phyloP scores from a whole-genome alignment of 2,329 filamentous ascomycete genomes.

The Parascedosporium putredinis region DNA sequence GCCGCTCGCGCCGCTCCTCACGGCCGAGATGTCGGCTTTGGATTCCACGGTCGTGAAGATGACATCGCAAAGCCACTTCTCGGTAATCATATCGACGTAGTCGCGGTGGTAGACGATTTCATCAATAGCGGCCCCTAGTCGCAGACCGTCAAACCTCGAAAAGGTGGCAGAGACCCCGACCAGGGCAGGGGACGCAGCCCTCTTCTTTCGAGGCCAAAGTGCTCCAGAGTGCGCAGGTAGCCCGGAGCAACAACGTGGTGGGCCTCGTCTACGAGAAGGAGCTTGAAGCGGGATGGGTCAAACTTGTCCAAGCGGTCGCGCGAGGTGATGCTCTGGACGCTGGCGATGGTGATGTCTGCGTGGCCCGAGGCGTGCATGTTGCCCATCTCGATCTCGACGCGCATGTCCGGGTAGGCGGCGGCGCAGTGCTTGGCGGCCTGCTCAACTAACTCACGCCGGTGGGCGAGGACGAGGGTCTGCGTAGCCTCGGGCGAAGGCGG shows the following conservation, averaged over 20 bases:
- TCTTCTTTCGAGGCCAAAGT: constrained; percentile 60
- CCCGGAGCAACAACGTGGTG: constrained; percentile 86
- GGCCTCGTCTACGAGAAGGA: constrained; percentile 89
- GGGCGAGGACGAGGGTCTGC: constrained; percentile 83
- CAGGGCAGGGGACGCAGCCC: constrained; percentile 44
- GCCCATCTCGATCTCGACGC: constrained; percentile 88
- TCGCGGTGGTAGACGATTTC: constrained; percentile 91
- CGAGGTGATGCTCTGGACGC: constrained; percentile 74
- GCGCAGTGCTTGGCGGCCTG: constrained; percentile 83
- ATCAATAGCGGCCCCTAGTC: constrained; percentile 75
- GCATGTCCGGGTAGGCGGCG: constrained; percentile 67
- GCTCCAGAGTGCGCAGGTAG: constrained; percentile 64
- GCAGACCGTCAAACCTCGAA: constrained; percentile 71
- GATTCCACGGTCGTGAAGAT: constrained; percentile 87
- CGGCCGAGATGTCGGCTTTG: constrained; percentile 64
- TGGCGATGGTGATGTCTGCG: constrained; percentile 91
- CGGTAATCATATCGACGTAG: constrained; percentile 60
- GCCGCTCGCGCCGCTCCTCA: constrained; percentile 50
- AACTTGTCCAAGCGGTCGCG: constrained; percentile 72
- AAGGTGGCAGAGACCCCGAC: constrained; percentile 84
- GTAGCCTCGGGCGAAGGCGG: constrained; percentile 45
- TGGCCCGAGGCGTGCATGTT: constrained; percentile 61
- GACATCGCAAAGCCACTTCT: constrained; percentile 88
- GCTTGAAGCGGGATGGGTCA: constrained; percentile 69
- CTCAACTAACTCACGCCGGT: constrained; percentile 86